These are phyloP conservation scores for Phoma herbarum DNA, from an alignment of 2,329 filamentous ascomycete genomes.

Conservation along the genomic window DNA sequence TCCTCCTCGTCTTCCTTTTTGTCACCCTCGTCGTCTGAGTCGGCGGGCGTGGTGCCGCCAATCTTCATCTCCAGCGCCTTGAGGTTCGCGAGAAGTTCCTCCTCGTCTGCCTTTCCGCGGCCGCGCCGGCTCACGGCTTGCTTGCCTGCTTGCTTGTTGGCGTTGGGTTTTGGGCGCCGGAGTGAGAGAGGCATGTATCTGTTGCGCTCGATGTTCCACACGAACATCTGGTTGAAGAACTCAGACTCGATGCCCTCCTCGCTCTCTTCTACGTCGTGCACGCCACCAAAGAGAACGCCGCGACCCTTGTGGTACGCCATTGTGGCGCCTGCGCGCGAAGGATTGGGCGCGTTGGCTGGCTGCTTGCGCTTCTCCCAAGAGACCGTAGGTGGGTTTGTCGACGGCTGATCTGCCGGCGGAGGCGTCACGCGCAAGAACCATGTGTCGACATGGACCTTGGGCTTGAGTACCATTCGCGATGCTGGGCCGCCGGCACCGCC, in stretches of 20 bases:
- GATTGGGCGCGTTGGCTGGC: slow-evolving; percentile 86
- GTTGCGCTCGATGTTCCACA: slow-evolving; percentile 96
- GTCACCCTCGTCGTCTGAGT: slow-evolving; percentile 40
- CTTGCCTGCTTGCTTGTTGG: slow-evolving; percentile 64
- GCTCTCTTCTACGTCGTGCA: slow-evolving; percentile 89
- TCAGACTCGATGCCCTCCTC: slow-evolving; percentile 97
- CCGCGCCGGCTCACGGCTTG: slow-evolving; percentile 59
- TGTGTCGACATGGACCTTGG: slow-evolving; percentile 92
- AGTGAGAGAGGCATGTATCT: slow-evolving; percentile 87
- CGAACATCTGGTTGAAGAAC: slow-evolving; percentile 91
- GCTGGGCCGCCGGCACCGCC: slow-evolving; percentile 65
- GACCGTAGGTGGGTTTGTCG: slow-evolving; percentile 73
- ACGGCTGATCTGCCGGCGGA: slow-evolving; percentile 71
- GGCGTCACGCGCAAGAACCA: slow-evolving; percentile 87
- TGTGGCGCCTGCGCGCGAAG: slow-evolving; percentile 84
- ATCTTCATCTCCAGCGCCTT: slow-evolving; percentile 83
- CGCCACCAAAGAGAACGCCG: slow-evolving; percentile 92
- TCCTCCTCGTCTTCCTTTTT: slow-evolving; percentile 52
- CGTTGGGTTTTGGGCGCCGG: slow-evolving; percentile 74
- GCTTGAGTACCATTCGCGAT: slow-evolving; percentile 78
- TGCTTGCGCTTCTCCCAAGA: slow-evolving; percentile 95
- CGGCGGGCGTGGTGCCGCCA: slow-evolving; percentile 61
- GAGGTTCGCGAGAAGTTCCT: slow-evolving; percentile 86
- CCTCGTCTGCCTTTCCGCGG: slow-evolving; percentile 88
- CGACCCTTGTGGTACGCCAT: slow-evolving; percentile 95